phyloP scores from a whole-genome alignment of 169 alveolate genomes.

The Blepharisma undulans region DNA sequence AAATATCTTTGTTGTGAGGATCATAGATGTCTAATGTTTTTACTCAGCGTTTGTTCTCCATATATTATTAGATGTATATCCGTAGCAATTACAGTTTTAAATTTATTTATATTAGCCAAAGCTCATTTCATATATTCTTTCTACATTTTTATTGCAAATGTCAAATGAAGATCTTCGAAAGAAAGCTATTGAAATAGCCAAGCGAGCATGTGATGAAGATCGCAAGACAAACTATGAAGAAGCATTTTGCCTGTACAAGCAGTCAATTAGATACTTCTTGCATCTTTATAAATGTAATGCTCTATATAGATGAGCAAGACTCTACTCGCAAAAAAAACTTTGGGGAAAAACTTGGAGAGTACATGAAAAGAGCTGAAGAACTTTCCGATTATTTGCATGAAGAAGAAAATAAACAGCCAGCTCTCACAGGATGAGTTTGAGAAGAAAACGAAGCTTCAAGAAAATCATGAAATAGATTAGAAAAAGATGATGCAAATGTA shows the following conservation, averaged over 20 bases:
- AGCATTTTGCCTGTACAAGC: conserved; percentile 44
- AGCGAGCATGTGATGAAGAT: conserved; percentile 54
- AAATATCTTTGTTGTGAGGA: no score
- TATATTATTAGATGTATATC: no score
- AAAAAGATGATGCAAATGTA: conserved; percentile 13
- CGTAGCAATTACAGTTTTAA: no score
- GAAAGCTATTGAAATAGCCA: conserved; percentile 26
- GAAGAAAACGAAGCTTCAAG: not conserved
- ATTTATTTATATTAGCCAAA: no score
- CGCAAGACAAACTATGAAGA: conserved; percentile 44
- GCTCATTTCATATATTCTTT: no score
- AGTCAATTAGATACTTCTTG: conserved; percentile 41
- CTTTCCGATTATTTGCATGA: not conserved
- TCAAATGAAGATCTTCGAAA: conserved; percentile 16
- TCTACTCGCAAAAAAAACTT: not conserved
- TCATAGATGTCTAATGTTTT: no score
- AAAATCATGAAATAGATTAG: not conserved
- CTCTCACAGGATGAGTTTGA: not conserved
- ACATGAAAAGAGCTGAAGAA: conserved; percentile 26
- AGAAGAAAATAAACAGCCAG: not conserved
- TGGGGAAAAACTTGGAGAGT: conserved; percentile 7
- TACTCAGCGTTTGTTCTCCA: no score
- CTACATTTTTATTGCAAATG: no score
- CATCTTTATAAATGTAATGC: conserved; percentile 30
- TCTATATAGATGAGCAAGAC: conserved; percentile 24